phyloP scores from a whole-genome alignment of 345 rosid genomes.

The Pistacia vera region DNA sequence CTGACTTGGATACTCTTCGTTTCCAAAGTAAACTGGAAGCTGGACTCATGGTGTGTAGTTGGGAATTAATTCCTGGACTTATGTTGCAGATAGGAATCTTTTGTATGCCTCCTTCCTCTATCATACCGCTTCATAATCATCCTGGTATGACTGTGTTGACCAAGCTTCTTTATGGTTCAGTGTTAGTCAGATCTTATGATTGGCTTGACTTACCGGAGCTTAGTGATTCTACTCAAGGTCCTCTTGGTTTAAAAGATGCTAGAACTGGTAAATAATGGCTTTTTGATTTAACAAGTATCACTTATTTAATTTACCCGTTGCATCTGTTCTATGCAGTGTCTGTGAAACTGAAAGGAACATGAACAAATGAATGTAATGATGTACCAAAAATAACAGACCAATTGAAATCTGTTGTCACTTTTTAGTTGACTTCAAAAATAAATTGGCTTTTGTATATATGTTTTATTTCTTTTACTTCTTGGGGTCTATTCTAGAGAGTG shows the following conservation, averaged over 20 bases:
- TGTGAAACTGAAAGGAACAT: too few relatives aligned
- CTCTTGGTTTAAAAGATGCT: too few relatives aligned
- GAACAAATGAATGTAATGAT: too few relatives aligned
- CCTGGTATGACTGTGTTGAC: constrained; percentile 95
- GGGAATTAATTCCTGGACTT: constrained; percentile 11
- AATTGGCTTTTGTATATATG: not conserved
- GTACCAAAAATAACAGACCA: too few relatives aligned
- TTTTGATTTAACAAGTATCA: too few relatives aligned
- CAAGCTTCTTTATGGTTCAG: constrained; percentile 85
- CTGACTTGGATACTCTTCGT: not conserved
- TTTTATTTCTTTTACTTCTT: not conserved
- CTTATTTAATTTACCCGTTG: too few relatives aligned
- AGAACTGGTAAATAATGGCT: too few relatives aligned
- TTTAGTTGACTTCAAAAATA: too few relatives aligned
- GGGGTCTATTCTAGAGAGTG: not conserved
- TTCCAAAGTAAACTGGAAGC: not conserved
- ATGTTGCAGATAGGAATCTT: constrained; percentile 84
- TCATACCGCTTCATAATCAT: constrained; percentile 96
- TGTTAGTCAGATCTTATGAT: constrained; percentile 83
- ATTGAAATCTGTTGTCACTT: too few relatives aligned
- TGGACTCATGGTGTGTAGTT: not conserved
- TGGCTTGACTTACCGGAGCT: constrained; percentile 67
- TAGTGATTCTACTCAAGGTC: constrained; percentile 67
- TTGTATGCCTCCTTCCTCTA: constrained; percentile 87
- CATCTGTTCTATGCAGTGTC: too few relatives aligned